Evolutionary conservation across 768 basidiomycete species (phyloP), one percentile per base, ranked within the genome.

Genomic region (Suillus americanus): DNA sequence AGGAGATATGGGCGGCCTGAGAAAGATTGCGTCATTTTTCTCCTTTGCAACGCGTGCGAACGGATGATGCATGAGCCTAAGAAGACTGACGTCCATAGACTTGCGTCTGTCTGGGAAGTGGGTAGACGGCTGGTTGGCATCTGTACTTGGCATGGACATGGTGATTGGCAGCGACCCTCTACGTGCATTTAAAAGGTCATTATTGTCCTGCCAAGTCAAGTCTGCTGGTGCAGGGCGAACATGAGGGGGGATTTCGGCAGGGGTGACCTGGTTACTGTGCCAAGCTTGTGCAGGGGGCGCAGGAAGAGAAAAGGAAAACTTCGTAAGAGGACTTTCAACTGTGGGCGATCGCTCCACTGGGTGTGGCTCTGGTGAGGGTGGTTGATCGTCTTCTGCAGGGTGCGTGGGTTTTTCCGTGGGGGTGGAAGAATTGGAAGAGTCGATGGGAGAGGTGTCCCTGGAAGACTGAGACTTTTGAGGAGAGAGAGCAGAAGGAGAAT

Each of bases 111-210:
- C 79, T 69, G 64, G 80, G 73, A 70, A 62, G 70, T 76, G 38
- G 68, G 71, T 30, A 64, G 73, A 66, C 70, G 78, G 65, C 55
- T 68, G 82, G 76, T 30, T 76, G 76, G 71, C 79, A 79, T 69
- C 68, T 62, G 70, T 64, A 3, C 63, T 67, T 14, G 62, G 23
- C 57, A 60, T 41, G 38, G 74, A 69, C 69, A 76, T 74, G 45
- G 72, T 68, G 23, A 75, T 77, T 35, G 87, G 88, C 38, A 88
- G 79, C 4, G 87, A 89, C 20, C 86, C 84, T 40, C 88, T 83
- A 63, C 87, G 74, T 62, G 67, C 67, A 71, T 66, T 78, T 73
- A 77, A 67, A 67, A 77, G 63, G 70, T 78, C 73, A 67, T 71
- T 63, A 20, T 40, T 40, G 70, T 79, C 70, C 69, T 72, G 68